Percentiles rank a stretch among this genome's conserved stretches.
Evolutionary conservation across 352 stramenopile genomes (phyloP).

Genomic region (Phytopythium oedochilum): DNA sequence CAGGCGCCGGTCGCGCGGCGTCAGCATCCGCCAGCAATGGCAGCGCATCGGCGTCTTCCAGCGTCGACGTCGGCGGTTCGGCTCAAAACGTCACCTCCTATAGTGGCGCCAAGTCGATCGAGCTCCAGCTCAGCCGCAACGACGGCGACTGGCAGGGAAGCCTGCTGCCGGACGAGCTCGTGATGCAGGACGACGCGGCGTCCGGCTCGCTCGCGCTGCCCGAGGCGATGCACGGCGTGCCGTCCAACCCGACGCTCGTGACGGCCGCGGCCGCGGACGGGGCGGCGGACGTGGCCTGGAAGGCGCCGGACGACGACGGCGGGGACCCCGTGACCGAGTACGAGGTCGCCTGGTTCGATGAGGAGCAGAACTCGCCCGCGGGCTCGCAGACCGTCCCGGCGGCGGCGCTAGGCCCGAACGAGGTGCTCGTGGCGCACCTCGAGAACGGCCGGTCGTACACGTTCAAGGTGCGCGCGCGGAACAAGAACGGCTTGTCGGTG

Average conservation of each 20-base stretch:
- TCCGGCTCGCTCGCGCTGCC: slow-evolving; percentile 3
- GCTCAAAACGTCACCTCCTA: no score
- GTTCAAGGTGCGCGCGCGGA: slow-evolving; percentile 68
- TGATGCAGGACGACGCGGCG: background rate
- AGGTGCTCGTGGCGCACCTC: slow-evolving; percentile 34
- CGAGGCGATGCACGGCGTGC: slow-evolving; percentile 44
- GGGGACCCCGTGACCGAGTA: slow-evolving; percentile 53
- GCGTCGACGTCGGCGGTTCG: no score
- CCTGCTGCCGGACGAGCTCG: slow-evolving; percentile 1
- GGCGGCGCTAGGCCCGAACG: background rate
- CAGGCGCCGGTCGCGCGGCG: background rate
- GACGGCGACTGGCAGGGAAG: no score
- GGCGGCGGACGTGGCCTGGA: slow-evolving; percentile 56
- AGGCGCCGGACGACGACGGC: slow-evolving; percentile 57
- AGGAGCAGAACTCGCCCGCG: slow-evolving; percentile 30
- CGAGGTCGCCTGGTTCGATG: slow-evolving; percentile 59
- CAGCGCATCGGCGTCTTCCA: background rate
- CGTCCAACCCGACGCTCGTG: slow-evolving; percentile 58
- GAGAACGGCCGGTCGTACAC: slow-evolving; percentile 59
- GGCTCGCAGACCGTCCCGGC: slow-evolving; percentile 31
- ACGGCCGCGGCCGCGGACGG: slow-evolving; percentile 45
- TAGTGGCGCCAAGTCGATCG: no score
- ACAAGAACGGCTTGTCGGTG: slow-evolving; percentile 55
- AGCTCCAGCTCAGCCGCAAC: background rate
- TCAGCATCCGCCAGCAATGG: background rate